Conservation (phyloP, 257 asterid species). For the Coffea canephora region DNA sequence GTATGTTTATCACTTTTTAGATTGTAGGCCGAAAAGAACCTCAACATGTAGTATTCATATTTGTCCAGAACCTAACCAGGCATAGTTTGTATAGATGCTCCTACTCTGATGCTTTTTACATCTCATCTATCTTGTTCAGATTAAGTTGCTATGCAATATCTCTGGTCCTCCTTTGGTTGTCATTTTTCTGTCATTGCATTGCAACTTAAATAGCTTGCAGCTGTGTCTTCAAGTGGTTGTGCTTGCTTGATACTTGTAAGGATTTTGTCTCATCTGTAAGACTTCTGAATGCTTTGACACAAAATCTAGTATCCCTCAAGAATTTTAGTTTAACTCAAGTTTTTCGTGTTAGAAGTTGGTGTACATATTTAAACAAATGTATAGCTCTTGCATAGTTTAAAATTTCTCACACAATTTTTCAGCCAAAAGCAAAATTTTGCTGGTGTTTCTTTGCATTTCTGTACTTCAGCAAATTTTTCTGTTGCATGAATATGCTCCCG, state of each 20-base stretch:
- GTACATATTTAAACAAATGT: not conserved
- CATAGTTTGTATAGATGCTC: not conserved
- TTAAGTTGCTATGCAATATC: not conserved
- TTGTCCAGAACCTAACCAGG: not conserved
- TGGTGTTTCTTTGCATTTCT: not conserved
- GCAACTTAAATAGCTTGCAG: not conserved
- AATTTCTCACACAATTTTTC: not conserved
- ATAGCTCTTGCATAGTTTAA: not conserved
- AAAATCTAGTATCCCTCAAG: not conserved
- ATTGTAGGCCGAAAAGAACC: not conserved
- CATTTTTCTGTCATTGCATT: not conserved
- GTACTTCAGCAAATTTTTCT: not conserved
- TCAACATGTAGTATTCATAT: no score
- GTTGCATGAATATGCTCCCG: not conserved
- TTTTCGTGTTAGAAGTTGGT: not conserved
- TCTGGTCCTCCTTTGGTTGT: not conserved
- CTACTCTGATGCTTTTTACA: not conserved
- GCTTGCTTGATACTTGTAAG: not conserved
- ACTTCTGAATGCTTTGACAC: not conserved
- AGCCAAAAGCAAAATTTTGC: not conserved
- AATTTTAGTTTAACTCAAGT: not conserved
- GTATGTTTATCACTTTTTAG: constrained; percentile 44
- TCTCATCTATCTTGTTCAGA: not conserved
- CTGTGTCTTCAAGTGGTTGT: not conserved
- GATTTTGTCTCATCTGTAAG: not conserved